Evolutionary conservation across 441 rosid genomes (phyloP), one percentile per base, ranked within the genome.

Genomic region (Jatropha multifida): DNA sequence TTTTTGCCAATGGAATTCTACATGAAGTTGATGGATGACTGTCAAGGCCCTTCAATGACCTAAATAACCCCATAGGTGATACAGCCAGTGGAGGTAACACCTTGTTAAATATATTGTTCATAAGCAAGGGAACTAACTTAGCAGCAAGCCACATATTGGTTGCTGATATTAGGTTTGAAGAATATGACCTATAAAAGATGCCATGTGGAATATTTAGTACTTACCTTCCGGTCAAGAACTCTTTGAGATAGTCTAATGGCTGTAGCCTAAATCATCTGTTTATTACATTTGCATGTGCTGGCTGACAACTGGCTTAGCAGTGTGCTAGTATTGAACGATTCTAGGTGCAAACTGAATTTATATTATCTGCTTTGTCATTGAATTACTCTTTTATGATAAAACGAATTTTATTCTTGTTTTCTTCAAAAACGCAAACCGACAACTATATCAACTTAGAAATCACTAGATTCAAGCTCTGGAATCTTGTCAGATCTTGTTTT

Each of bases 401-500:
- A 3, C 60, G 20, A 59, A 37, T 18, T 74, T 40, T 58, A 20
- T 54, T 48, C 38, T 41, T 37, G 62, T 68, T 59, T 27, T 8
- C 65, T 41, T 42, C 70, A 9, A 63, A 65, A 56, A 64, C 69
- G 37, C 18, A 37, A 4, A 13, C 58, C 72, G 71, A 80, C 81
- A 80, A 56, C 71, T 51, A 62, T 73, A 74, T 71, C 76, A 78
- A 65, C 74, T 59, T 63, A 48, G 74, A 48, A 37, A 60, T 80
- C 77, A 65, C 56, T 66, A 15, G 65, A 74, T 37, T 71, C 62
- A 68, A 63, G 74, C 72, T 56, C 32, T 67, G 76, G 75, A 77
- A 80, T 84, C 76, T 41, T 79, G 84, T 74, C 82, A 72, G 87
- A 78, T 82, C 74, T 74, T 81, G 83, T 78, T 83, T 72, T 66